These are phyloP conservation scores for Metschnikowia chrysomelidarum DNA, from an alignment of 805 yeast species.

Conservation along the genomic window DNA sequence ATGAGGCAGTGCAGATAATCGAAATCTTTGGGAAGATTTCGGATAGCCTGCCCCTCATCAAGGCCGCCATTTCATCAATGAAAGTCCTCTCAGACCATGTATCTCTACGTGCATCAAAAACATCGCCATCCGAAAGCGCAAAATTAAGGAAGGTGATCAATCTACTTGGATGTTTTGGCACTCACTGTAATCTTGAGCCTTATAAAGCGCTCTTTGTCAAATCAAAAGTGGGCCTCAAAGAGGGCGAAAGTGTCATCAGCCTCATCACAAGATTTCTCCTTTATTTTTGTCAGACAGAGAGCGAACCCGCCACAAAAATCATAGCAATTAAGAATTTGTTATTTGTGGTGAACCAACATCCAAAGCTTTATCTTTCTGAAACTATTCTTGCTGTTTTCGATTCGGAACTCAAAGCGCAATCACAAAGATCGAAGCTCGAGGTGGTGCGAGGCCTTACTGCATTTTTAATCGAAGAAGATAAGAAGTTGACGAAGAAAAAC, in stretches of 20 bases:
- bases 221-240: constrained; percentile 41
- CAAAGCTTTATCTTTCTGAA: constrained; percentile 61
- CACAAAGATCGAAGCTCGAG: constrained; percentile 44
- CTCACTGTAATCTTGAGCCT: constrained; percentile 60
- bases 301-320: constrained; percentile 38
- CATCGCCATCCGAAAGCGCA: constrained; percentile 27
- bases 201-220: constrained; percentile 38
- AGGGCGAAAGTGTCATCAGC: constrained; percentile 55
- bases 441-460: constrained; percentile 57
- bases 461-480: constrained; percentile 59
- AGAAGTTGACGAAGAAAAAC: constrained; percentile 37
- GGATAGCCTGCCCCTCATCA: constrained; percentile 48
- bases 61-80: constrained; percentile 65
- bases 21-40: constrained; percentile 54
- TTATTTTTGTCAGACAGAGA: constrained; percentile 43
- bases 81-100: constrained; percentile 48
- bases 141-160: constrained; percentile 53
- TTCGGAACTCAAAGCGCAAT: constrained; percentile 39
- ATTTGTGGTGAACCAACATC: constrained; percentile 57
- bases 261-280: constrained; percentile 59
- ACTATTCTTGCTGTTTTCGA: constrained; percentile 54
- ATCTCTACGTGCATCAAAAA: constrained; percentile 19
- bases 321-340: constrained; percentile 59
- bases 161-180: constrained; percentile 69
- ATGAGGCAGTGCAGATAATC: constrained; percentile 71